Evolutionary conservation across 768 basidiomycete genomes (phyloP), one percentile per base, ranked within the genome.

Genomic region (Kwoniella europaea): DNA sequence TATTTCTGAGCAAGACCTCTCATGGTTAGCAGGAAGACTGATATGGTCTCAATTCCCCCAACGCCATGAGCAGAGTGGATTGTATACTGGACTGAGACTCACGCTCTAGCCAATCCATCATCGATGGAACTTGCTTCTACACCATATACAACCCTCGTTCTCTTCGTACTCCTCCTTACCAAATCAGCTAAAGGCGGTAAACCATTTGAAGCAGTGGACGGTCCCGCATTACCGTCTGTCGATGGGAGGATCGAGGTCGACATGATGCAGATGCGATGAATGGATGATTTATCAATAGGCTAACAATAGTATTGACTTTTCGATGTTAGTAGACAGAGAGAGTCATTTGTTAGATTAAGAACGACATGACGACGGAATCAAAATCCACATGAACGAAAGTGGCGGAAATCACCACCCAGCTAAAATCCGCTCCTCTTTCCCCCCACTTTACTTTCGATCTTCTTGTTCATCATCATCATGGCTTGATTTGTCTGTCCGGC

Each of bases 101-200:
- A 81, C 80, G 82, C 82, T 74, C 74, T 68, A 4, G 72, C 77
- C 20, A 83, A 64, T 52, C 82, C 82, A 66, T 79, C 78, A 63
- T 82, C 79, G 6, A 77, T 62, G 41, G 63, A 72, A 22, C 50
- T 58, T 16, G 71, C 76, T 16, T 77, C 79, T 35, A 63, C 66
- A 16, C 74, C 78, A 41, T 82, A 84, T 3, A 82, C 76, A 9
- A 77, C 75, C 54, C 83, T 68, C 27, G 82, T 84, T 35, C 83
- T 73, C 64, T 83, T 83, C 44, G 75, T 77, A 52, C 79, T 79
- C 54, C 79, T 74, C 27, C 71, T 71, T 7, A 82, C 77, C 20
- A 84, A 73, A 12, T 82, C 82, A 22, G 78, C 67, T 4, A 84
- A 73, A 4, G 80, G 77, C 1, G 82, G 76, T 18, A 83, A 70